These are phyloP conservation scores for Arabis hirsuta DNA, from an alignment of 345 rosid species.

Conservation along the genomic window DNA sequence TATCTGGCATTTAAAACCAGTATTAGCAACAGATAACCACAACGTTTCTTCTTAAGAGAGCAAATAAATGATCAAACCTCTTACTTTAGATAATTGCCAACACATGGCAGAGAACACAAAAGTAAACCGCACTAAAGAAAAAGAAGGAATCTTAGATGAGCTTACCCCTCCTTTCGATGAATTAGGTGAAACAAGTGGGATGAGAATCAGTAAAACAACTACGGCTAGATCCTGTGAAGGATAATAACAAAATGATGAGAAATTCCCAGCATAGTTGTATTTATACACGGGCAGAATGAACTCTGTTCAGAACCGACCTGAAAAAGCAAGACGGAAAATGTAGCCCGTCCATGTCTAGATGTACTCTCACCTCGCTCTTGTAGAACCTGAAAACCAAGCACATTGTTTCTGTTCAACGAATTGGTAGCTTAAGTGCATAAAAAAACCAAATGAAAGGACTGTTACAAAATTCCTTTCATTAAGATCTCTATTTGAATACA, in stretches of 20 bases:
- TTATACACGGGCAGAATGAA: constrained; percentile 21
- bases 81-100: constrained; percentile 8
- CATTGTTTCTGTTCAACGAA: constrained; percentile 22
- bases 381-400: constrained; percentile 68
- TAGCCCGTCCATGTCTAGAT: constrained; percentile 99
- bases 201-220: constrained; percentile 92
- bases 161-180: constrained; percentile 99
- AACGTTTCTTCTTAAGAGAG: constrained; percentile 8
- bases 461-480: not conserved
- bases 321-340: constrained; percentile 96
- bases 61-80: constrained; percentile 11
- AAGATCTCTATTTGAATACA: constrained; percentile 22
- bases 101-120: constrained; percentile 2
- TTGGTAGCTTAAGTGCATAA: constrained; percentile 25
- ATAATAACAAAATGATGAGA: constrained; percentile 32
- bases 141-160: constrained; percentile 25
- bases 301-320: constrained; percentile 60
- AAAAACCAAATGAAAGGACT: constrained; percentile 2
- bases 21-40: constrained; percentile 12
- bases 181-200: constrained; percentile 97
- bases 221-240: constrained; percentile 93
- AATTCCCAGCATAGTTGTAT: constrained; percentile 11
- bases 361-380: constrained; percentile 99
- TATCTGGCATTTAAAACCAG: constrained; percentile 14
- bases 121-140: constrained; percentile 27